phyloP scores from a whole-genome alignment of 2,329 filamentous ascomycete genomes.

The Beauveria medogensis region DNA sequence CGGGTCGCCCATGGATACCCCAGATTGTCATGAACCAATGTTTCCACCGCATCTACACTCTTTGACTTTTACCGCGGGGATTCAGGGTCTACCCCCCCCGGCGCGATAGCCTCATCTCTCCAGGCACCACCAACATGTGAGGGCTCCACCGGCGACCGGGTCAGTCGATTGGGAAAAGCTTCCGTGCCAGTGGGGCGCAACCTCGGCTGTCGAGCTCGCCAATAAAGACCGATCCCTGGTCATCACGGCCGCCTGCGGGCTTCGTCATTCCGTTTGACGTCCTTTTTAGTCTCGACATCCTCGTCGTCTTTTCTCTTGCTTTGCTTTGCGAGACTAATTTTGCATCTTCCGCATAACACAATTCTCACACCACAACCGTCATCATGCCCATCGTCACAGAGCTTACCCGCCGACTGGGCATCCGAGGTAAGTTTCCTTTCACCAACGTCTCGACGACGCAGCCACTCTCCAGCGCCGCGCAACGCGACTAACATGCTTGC shows the following conservation, averaged over 20 bases:
- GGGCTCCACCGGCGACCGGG: background rate
- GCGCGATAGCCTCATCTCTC: conserved; percentile 5
- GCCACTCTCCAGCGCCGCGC: background rate
- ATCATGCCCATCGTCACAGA: conserved; percentile 51
- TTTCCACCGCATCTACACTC: too few species aligned
- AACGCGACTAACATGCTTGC: background rate
- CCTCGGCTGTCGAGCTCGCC: conserved; percentile 3
- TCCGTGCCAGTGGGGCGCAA: conserved; percentile 4
- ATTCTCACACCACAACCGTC: conserved; percentile 2
- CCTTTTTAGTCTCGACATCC: background rate
- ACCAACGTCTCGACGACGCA: background rate
- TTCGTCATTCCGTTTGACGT: background rate
- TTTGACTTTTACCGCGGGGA: background rate
- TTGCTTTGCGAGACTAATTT: background rate
- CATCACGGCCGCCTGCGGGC: background rate
- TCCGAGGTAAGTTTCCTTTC: conserved; percentile 31
- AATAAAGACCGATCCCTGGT: conserved; percentile 11
- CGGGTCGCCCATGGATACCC: too few species aligned
- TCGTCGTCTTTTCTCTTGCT: background rate
- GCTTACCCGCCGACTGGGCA: conserved; percentile 50
- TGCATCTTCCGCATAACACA: background rate
- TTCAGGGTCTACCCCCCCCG: background rate
- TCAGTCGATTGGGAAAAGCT: conserved; percentile 1
- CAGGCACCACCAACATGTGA: background rate
- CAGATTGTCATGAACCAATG: too few species aligned